phyloP scores from a whole-genome alignment of 495 filamentous ascomycete species.

The Lasiosphaeriaceae sp. region DNA sequence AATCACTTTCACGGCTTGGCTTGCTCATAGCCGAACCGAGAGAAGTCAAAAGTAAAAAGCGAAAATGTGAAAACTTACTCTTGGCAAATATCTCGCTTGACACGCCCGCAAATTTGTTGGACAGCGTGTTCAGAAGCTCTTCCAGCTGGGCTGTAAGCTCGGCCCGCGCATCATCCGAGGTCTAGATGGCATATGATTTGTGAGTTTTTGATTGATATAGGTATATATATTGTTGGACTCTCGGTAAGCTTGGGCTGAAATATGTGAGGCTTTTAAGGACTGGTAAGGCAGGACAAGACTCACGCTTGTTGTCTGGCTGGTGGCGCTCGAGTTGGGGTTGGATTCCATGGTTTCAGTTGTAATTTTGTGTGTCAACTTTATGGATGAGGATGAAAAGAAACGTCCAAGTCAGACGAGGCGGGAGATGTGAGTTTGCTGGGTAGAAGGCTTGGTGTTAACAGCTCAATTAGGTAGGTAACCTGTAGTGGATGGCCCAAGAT shows the following conservation, averaged over 20 bases:
- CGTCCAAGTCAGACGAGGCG: too few species aligned
- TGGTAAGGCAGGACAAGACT: constrained; percentile 17
- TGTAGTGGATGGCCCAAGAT: too few species aligned
- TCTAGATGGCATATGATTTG: constrained; percentile 19
- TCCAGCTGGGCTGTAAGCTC: constrained; percentile 77
- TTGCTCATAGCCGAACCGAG: too few species aligned
- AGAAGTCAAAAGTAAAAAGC: too few species aligned
- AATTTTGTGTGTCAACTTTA: background rate
- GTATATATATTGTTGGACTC: too few species aligned
- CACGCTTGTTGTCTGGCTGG: constrained; percentile 23
- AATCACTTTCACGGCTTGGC: too few species aligned
- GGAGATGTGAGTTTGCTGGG: too few species aligned
- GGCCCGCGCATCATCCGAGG: constrained; percentile 39
- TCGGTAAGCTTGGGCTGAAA: too few species aligned
- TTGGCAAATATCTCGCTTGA: constrained; percentile 84
- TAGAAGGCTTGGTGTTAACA: too few species aligned
- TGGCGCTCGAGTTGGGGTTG: constrained; percentile 24
- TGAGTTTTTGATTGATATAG: background rate
- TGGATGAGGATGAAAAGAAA: background rate
- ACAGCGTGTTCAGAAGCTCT: constrained; percentile 76
- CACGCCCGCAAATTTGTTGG: constrained; percentile 76
- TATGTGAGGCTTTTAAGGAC: background rate
- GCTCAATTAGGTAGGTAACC: too few species aligned
- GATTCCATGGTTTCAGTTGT: constrained; percentile 21
- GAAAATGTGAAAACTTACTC: constrained; percentile 67